phyloP scores from a whole-genome alignment of 129 eudicot genomes.

The Heracleum sosnowskyi region DNA sequence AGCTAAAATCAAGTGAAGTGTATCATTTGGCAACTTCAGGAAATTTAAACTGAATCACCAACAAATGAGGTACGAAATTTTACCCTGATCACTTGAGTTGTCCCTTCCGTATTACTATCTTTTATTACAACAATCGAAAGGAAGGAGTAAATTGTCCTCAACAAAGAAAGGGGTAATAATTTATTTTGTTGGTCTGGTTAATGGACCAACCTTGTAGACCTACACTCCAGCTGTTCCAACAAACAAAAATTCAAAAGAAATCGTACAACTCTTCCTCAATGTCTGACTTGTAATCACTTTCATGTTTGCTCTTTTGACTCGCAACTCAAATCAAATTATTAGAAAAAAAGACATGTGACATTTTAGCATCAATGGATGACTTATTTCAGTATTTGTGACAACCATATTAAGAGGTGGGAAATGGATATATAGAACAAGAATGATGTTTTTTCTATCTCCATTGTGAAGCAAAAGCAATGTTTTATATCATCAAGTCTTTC shows the following conservation, averaged over 20 bases:
- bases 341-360: background rate
- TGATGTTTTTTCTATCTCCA: background rate
- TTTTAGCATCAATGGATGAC: background rate
- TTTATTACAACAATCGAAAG: too few relatives aligned
- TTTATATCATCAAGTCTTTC: background rate
- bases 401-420: background rate
- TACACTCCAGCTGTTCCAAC: slow-evolving; percentile 4
- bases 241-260: background rate
- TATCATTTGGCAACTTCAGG: too few relatives aligned
- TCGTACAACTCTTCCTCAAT: background rate
- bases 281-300: background rate
- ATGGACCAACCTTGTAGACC: background rate
- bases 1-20: too few relatives aligned
- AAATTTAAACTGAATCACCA: too few relatives aligned
- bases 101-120: too few relatives aligned
- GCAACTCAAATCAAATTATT: background rate
- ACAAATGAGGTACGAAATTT: too few relatives aligned
- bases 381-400: background rate
- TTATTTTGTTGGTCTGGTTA: background rate
- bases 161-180: too few relatives aligned
- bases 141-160: too few relatives aligned
- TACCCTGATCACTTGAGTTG: too few relatives aligned
- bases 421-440: background rate
- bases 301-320: background rate
- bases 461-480: background rate